Percentiles rank a stretch among this genome's conserved stretches.
phyloP scores from a whole-genome alignment of 768 basidiomycete species.

The Lentinula guzmanii region DNA sequence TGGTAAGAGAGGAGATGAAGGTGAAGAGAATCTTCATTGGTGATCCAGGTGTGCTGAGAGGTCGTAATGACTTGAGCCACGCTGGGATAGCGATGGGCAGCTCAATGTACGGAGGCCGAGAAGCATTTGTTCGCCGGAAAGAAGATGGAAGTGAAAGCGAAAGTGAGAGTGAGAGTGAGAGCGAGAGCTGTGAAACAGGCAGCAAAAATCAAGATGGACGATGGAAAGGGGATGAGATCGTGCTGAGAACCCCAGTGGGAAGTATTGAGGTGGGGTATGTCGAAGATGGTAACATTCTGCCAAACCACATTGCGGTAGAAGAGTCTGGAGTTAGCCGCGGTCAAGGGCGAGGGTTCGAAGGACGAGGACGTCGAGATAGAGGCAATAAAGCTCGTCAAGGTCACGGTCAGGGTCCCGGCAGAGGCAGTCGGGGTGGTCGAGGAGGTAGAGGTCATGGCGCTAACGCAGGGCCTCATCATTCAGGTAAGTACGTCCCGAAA shows the following conservation, averaged over 20 bases:
- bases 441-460: too few species aligned
- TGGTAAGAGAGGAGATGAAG: background rate
- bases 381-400: background rate
- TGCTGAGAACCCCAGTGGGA: background rate
- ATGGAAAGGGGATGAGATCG: background rate
- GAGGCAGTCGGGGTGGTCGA: too few species aligned
- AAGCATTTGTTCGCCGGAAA: background rate
- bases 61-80: background rate
- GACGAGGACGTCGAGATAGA: background rate
- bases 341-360: background rate
- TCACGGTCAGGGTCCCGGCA: background rate
- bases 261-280: background rate
- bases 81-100: background rate
- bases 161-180: background rate
- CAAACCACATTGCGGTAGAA: background rate
- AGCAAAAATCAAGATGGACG: background rate
- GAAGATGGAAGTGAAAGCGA: background rate
- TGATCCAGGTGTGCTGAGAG: background rate
- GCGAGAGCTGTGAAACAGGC: background rate
- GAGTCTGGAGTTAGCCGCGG: background rate
- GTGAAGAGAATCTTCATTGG: background rate
- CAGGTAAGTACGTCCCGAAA: too few species aligned
- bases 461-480: too few species aligned
- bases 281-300: background rate
- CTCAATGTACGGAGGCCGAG: background rate